These are phyloP conservation scores for Rhodamnia argentea DNA, from an alignment of 345 rosid species.

Conservation along the genomic window DNA sequence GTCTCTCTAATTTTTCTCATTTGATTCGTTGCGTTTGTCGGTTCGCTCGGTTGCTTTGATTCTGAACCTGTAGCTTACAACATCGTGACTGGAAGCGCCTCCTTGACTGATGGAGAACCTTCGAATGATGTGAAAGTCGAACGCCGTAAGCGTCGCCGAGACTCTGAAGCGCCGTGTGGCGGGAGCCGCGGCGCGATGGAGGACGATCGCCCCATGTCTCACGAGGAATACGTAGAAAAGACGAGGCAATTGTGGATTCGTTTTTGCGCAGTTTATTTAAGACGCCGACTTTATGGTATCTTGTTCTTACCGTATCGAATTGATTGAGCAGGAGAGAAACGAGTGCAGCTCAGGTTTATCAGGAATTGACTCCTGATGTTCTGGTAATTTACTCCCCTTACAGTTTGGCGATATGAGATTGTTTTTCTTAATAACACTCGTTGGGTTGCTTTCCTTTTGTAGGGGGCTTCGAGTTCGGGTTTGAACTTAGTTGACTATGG, in stretches of 20 bases:
- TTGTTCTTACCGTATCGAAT: background rate
- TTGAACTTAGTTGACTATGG: slow-evolving; percentile 39
- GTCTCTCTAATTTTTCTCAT: background rate
- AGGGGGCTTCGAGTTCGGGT: slow-evolving; percentile 25
- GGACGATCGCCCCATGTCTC: slow-evolving; percentile 45
- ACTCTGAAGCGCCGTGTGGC: slow-evolving; percentile 4
- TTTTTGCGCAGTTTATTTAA: background rate
- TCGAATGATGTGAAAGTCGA: slow-evolving; percentile 1
- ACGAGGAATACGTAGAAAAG: slow-evolving; percentile 45
- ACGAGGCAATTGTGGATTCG: slow-evolving; percentile 21
- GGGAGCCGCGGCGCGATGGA: slow-evolving; percentile 8
- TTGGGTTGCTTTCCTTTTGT: slow-evolving; percentile 2
- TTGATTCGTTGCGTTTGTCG: background rate
- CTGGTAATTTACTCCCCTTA: slow-evolving; percentile 22
- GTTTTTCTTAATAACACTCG: background rate
- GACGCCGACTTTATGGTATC: background rate
- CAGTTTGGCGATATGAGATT: background rate
- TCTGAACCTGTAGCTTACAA: slow-evolving; percentile 35
- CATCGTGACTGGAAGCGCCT: slow-evolving; percentile 43
- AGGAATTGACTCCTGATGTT: slow-evolving; percentile 29
- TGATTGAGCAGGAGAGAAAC: slow-evolving; percentile 41
- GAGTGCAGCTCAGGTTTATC: slow-evolving; percentile 20
- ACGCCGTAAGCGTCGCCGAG: slow-evolving; percentile 19
- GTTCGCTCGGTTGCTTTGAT: background rate
- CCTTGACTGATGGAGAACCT: slow-evolving; percentile 16